Conservation (phyloP, 2,329 filamentous ascomycete genomes). For the Pestalotiopsis sp. region DNA sequence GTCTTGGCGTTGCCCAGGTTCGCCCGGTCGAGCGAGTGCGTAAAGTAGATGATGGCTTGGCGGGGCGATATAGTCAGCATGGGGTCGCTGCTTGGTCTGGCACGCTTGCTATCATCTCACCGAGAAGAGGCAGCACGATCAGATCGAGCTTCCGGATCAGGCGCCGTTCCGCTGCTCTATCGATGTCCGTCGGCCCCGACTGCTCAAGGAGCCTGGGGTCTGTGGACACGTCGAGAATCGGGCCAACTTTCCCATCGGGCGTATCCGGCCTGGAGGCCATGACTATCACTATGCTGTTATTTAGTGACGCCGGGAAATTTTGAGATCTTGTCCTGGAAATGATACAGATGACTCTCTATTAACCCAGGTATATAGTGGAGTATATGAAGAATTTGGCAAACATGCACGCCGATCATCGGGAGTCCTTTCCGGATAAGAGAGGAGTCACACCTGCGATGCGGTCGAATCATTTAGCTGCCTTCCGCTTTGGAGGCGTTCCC, state of each 20-base stretch:
- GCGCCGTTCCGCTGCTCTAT: neutral
- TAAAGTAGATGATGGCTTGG: conserved; percentile 17
- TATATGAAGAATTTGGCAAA: neutral
- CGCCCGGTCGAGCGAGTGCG: conserved; percentile 29
- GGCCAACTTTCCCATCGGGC: neutral
- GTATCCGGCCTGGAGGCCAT: neutral
- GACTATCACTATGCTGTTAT: neutral
- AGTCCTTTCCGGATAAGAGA: neutral
- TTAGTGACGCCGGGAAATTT: neutral
- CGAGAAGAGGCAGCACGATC: conserved; percentile 5
- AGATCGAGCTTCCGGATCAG: conserved; percentile 7
- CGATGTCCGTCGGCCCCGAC: neutral
- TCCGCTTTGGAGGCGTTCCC: neutral
- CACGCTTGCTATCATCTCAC: neutral
- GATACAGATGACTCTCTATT: neutral
- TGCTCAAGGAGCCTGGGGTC: neutral
- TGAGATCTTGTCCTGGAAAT: neutral
- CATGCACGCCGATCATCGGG: neutral
- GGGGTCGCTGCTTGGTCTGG: neutral
- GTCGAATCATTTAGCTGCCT: neutral
- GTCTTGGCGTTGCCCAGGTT: conserved; percentile 35
- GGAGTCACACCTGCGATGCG: neutral
- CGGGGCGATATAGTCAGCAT: conserved; percentile 21
- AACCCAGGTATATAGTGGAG: neutral
- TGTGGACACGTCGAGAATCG: neutral